Percentiles rank a stretch among this genome's conserved stretches.
These are phyloP conservation scores for Spergularia bocconei DNA, from an alignment of 148 eudicot species.

Conservation along the genomic window DNA sequence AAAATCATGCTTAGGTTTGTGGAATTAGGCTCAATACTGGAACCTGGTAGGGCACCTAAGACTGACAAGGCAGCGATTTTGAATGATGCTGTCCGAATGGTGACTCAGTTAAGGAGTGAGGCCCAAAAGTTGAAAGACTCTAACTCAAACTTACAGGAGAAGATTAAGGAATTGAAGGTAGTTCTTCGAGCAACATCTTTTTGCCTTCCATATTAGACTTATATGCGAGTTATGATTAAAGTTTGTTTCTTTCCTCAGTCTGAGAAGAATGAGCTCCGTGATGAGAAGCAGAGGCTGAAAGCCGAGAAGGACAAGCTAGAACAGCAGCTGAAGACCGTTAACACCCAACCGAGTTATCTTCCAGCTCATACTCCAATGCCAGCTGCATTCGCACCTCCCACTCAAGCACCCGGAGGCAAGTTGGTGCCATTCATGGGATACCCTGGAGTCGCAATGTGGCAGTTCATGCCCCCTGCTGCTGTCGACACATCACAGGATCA, in stretches of 20 bases:
- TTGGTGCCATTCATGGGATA: slow-evolving; percentile 59
- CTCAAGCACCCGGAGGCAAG: slow-evolving; percentile 56
- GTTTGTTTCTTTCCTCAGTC: slow-evolving; percentile 27
- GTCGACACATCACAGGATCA: slow-evolving; percentile 83
- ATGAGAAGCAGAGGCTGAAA: slow-evolving; percentile 80
- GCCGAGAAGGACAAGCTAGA: slow-evolving; percentile 71
- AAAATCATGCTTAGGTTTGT: slow-evolving; percentile 44
- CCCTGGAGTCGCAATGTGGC: slow-evolving; percentile 88
- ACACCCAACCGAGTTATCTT: slow-evolving; percentile 50
- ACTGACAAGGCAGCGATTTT: slow-evolving; percentile 70
- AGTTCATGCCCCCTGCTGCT: slow-evolving; percentile 76
- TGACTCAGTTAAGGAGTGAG: slow-evolving; percentile 61
- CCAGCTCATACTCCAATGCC: slow-evolving; percentile 54
- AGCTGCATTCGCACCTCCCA: slow-evolving; percentile 50
- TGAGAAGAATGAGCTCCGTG: slow-evolving; percentile 73
- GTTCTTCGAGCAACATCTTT: not conserved
- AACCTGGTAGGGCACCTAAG: slow-evolving; percentile 65
- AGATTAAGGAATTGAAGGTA: slow-evolving; percentile 75
- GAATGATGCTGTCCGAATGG: slow-evolving; percentile 63
- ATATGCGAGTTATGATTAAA: not conserved
- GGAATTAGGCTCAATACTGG: slow-evolving; percentile 64
- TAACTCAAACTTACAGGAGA: slow-evolving; percentile 55
- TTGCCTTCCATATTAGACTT: not conserved
- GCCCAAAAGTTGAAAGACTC: slow-evolving; percentile 67
- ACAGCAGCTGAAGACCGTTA: slow-evolving; percentile 54